Evolutionary conservation across 2,329 filamentous ascomycete genomes (phyloP).

Genomic region (Neopestalotiopsis sp.): DNA sequence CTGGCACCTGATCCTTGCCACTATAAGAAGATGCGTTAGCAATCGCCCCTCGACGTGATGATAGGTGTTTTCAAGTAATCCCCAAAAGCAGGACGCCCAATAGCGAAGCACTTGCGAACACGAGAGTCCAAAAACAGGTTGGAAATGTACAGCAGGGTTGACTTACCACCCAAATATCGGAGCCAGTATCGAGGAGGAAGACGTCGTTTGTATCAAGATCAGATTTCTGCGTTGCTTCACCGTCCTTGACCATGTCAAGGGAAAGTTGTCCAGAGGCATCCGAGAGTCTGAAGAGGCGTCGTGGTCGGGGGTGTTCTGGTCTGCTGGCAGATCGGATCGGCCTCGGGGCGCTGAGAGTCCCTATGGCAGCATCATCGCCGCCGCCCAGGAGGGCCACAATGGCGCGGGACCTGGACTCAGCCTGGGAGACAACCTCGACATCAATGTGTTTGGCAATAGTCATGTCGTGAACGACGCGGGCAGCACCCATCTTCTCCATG

Average conservation of each 20-base stretch:
- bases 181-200: constrained; percentile 66
- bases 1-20: constrained; percentile 69
- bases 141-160: too few relatives aligned
- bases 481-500: constrained; percentile 73
- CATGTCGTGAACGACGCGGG: constrained; percentile 70
- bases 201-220: constrained; percentile 66
- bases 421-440: constrained; percentile 69
- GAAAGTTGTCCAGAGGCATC: constrained; percentile 63
- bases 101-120: too few relatives aligned
- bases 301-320: constrained; percentile 34
- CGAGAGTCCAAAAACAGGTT: too few relatives aligned
- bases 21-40: too few relatives aligned
- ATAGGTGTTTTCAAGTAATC: too few relatives aligned
- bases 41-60: too few relatives aligned
- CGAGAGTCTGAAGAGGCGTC: constrained; percentile 66
- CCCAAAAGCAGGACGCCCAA: too few relatives aligned
- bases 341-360: constrained; percentile 46
- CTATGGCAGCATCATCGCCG: constrained; percentile 36
- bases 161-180: constrained; percentile 59
- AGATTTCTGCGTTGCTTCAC: constrained; percentile 44
- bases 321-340: constrained; percentile 42
- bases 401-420: constrained; percentile 59
- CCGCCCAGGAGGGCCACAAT: constrained; percentile 21
- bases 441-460: constrained; percentile 68
- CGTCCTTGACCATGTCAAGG: constrained; percentile 65